These are phyloP conservation scores for Nicotiana paniculata DNA, from an alignment of 257 asterid species.

Conservation along the genomic window DNA sequence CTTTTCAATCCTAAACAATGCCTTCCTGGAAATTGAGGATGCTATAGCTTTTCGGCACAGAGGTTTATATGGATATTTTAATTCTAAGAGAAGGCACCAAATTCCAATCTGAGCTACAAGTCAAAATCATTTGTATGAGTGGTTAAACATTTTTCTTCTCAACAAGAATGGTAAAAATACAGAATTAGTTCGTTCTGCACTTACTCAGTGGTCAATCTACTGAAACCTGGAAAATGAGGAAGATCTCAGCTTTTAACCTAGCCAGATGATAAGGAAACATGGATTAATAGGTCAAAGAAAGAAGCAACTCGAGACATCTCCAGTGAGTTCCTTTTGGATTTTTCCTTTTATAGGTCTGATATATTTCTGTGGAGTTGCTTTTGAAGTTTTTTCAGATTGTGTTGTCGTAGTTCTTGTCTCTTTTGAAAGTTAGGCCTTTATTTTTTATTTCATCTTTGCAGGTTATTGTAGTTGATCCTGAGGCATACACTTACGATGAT, in stretches of 20 bases:
- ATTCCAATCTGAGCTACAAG: background rate
- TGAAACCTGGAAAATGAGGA: background rate
- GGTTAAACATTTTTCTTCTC: background rate
- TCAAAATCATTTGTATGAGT: background rate
- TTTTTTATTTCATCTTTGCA: slow-evolving; percentile 16
- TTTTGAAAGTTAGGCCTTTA: background rate
- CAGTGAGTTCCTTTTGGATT: background rate
- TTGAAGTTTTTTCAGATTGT: too few species aligned
- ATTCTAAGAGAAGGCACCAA: background rate
- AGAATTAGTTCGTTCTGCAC: background rate
- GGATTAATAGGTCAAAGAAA: background rate
- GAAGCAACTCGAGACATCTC: background rate
- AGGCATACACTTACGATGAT: slow-evolving; percentile 87
- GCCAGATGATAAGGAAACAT: background rate
- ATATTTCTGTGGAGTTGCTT: background rate
- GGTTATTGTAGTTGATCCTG: slow-evolving; percentile 72
- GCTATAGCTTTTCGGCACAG: background rate
- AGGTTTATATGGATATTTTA: background rate
- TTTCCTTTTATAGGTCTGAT: background rate
- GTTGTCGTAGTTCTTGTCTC: background rate
- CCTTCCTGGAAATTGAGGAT: background rate
- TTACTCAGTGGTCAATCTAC: background rate
- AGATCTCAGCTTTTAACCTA: background rate
- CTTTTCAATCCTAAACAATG: background rate
- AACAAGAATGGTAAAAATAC: background rate